Evolutionary conservation across 1,139 yeast species (phyloP).

Genomic region (Groenewaldozyma sp.): DNA sequence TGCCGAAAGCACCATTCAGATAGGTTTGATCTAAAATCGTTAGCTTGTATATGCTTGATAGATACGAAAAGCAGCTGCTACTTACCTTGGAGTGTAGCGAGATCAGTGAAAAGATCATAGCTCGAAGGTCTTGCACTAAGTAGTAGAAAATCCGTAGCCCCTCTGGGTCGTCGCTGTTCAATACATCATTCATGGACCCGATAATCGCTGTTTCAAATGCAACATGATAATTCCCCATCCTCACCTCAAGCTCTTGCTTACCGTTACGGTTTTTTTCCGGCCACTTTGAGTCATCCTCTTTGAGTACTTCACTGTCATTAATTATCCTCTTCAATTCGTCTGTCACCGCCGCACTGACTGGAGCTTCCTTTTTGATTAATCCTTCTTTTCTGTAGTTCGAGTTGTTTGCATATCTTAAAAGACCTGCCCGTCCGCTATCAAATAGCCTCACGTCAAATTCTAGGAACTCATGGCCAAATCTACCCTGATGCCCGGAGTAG

Average conservation of each 20-base stretch:
- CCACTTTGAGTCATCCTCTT: conserved; percentile 37
- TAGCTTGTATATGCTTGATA: not conserved
- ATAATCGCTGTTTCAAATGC: conserved; percentile 35
- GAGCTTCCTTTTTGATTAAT: conserved; percentile 34
- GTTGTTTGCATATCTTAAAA: conserved; percentile 38
- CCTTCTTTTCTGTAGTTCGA: conserved; percentile 39
- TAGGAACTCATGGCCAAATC: conserved; percentile 39
- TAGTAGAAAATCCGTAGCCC: conserved; percentile 39
- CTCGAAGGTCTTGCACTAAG: conserved; percentile 37
- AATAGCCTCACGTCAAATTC: conserved; percentile 35
- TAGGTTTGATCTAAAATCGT: conserved; percentile 14
- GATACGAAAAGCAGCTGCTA: not conserved
- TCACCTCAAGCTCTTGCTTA: conserved; percentile 37
- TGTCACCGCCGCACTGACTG: conserved; percentile 31
- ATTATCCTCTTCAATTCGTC: conserved; percentile 31
- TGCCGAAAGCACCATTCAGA: conserved; percentile 3
- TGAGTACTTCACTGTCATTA: conserved; percentile 33
- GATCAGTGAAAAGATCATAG: conserved; percentile 36
- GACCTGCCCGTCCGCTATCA: conserved; percentile 30
- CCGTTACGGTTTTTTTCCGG: conserved; percentile 37
- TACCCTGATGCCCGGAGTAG: conserved; percentile 38
- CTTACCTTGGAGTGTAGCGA: conserved; percentile 37
- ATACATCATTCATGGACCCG: conserved; percentile 35
- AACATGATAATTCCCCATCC: conserved; percentile 32
- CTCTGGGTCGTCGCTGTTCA: conserved; percentile 35